Percentiles rank a stretch among this genome's conserved stretches.
These are phyloP conservation scores for Cercophora sp. DNA, from an alignment of 495 filamentous ascomycete species.

Conservation along the genomic window DNA sequence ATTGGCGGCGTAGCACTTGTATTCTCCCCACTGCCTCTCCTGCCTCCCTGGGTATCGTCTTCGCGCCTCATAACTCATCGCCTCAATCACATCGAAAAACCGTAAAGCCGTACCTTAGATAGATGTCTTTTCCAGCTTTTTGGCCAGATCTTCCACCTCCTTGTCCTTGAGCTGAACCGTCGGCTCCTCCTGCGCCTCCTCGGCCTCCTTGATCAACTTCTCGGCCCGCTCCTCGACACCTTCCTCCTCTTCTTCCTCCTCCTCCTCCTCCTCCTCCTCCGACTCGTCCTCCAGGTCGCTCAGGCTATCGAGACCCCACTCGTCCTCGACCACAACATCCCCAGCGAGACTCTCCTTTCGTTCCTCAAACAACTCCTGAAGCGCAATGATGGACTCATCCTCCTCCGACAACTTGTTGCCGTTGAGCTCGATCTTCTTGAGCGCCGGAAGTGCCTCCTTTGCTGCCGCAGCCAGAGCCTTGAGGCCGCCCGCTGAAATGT, in stretches of 20 bases:
- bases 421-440: slow-evolving; percentile 86
- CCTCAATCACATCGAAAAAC: not conserved
- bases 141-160: slow-evolving; percentile 77
- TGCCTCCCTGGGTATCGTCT: not conserved
- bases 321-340: slow-evolving; percentile 56
- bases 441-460: slow-evolving; percentile 59
- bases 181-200: slow-evolving; percentile 70
- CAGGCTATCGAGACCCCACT: slow-evolving; percentile 81
- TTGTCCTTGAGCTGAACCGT: slow-evolving; percentile 68
- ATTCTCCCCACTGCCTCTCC: no score
- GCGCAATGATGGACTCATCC: slow-evolving; percentile 54
- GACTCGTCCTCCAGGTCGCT: slow-evolving; percentile 78
- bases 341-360: slow-evolving; percentile 59
- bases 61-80: not conserved
- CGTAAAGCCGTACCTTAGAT: slow-evolving; percentile 26
- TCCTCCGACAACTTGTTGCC: slow-evolving; percentile 93
- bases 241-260: slow-evolving; percentile 57
- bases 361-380: slow-evolving; percentile 51
- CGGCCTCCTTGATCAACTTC: slow-evolving; percentile 63
- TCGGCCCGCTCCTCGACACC: slow-evolving; percentile 56
- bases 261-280: slow-evolving; percentile 67
- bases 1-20: no score
- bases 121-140: slow-evolving; percentile 63
- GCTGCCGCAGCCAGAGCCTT: slow-evolving; percentile 63
- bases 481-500: slow-evolving; percentile 72